A percentile compares a stretch with the other conserved stretches of the same genome.
These are phyloP conservation scores for Aspergillus latus DNA, from an alignment of 2,329 filamentous ascomycete species.

Conservation along the genomic window DNA sequence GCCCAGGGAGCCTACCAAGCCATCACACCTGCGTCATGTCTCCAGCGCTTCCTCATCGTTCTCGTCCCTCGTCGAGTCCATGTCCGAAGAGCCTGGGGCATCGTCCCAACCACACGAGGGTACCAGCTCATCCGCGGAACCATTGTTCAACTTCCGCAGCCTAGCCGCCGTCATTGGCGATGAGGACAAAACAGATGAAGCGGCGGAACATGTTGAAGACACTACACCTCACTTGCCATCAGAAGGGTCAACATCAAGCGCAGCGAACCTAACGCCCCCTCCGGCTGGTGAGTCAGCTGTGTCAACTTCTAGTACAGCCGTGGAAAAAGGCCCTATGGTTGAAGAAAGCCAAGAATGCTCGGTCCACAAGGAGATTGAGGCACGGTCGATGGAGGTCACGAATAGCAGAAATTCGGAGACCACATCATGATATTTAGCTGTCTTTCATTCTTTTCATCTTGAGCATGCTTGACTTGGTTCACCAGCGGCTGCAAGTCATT, in stretches of 20 bases:
- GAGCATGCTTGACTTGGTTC: background rate
- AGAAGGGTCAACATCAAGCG: constrained; percentile 24
- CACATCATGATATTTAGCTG: constrained; percentile 24
- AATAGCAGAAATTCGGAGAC: constrained; percentile 27
- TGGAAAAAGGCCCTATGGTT: constrained; percentile 14
- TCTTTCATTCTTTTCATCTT: background rate
- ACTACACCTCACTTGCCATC: constrained; percentile 19
- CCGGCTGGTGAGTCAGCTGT: constrained; percentile 14
- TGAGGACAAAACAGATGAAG: constrained; percentile 51
- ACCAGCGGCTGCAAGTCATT: constrained; percentile 4
- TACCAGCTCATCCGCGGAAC: constrained; percentile 60
- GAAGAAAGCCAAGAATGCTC: constrained; percentile 22
- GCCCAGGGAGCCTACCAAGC: constrained; percentile 55
- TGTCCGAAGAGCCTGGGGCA: constrained; percentile 39
- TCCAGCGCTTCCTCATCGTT: constrained; percentile 83
- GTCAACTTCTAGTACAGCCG: constrained; percentile 11
- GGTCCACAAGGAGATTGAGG: constrained; percentile 38
- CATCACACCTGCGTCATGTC: constrained; percentile 75
- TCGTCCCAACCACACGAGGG: constrained; percentile 43
- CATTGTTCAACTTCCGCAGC: constrained; percentile 89
- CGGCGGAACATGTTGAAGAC: constrained; percentile 41
- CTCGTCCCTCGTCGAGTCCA: constrained; percentile 72
- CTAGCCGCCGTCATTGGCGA: constrained; percentile 79
- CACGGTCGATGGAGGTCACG: constrained; percentile 37
- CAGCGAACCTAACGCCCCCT: constrained; percentile 19